Evolutionary conservation across 345 rosid species (phyloP), one percentile per base, ranked within the genome.

Genomic region (Gossypium ekmanianum): DNA sequence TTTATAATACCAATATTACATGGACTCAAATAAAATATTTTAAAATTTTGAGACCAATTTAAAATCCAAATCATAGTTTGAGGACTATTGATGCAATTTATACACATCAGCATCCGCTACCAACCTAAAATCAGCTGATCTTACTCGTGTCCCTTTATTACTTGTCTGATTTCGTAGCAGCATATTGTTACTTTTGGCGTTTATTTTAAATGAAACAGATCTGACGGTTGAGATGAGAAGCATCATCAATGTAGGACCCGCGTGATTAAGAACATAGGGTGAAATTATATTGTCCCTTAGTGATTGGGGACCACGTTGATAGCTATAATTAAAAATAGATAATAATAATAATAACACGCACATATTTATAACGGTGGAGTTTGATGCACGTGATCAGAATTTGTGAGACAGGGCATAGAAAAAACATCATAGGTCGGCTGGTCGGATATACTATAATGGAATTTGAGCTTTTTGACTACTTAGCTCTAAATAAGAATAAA

Each of bases 391-490:
- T 68, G 72, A 48, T 68, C 26, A 7, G 34, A 3, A 24, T 22
- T 24, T 24, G 16, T 24, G 34, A 26, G 43, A 10, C 4, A 48
- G 57, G 57, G 57, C 72, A 47, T 48, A 16, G 1, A 29, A 26
- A 22, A 48, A 48, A 50, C 58, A 68, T 68, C 57, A 68, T 68
- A 68, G 72, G 72, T 16, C 72, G 72, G 72, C 72, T 68, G 72
- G 58, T 50, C 44, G 72, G 43, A 9, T 16, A 14, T 41, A n/a
- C 27, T 9, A 11, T 57, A 34, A 34, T 34, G 45, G 47, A 63
- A 16, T 34, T 16, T 27, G 44, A 27, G n/a, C 65, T 22, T 14
- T 27, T 61, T 27, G 44, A 61, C 43, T 61, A 61, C 43, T 61
- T 61, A 61, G 44, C 41, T 12, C 41, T 61, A 12, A 61, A 57